Percentiles rank a stretch among this genome's conserved stretches.
Conservation (phyloP, 805 yeast genomes). For the Kazachstania martiniae region DNA sequence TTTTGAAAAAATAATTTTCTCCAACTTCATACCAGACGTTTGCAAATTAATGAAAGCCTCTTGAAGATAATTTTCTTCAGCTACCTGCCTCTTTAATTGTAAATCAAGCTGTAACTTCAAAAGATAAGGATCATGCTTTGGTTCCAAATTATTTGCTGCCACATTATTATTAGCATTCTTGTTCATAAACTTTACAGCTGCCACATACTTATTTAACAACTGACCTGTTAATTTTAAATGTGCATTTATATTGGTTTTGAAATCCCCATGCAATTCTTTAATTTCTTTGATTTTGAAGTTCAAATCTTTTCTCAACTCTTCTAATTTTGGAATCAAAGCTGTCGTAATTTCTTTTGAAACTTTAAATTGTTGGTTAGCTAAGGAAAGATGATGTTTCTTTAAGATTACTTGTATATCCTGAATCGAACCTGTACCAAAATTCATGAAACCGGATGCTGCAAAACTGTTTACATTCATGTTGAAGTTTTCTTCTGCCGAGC, state of each 20-base stretch:
- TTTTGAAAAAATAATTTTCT: conserved; percentile 49
- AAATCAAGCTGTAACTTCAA: conserved; percentile 51
- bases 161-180: conserved; percentile 10
- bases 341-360: conserved; percentile 44
- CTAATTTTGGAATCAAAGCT: conserved; percentile 47
- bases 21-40: conserved; percentile 53
- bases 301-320: conserved; percentile 55
- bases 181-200: conserved; percentile 34
- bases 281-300: conserved; percentile 72
- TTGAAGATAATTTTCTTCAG: conserved; percentile 54
- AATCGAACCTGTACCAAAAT: conserved; percentile 64
- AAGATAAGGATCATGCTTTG: conserved; percentile 50
- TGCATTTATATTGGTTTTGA: conserved; percentile 46
- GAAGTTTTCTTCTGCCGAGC: too few species aligned
- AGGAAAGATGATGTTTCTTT: conserved; percentile 50
- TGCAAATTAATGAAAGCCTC: conserved; percentile 58
- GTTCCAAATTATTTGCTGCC: conserved; percentile 20
- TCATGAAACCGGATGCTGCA: conserved; percentile 44
- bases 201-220: conserved; percentile 36
- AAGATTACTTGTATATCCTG: conserved; percentile 67
- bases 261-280: conserved; percentile 53
- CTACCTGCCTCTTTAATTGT: conserved; percentile 50
- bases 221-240: conserved; percentile 59
- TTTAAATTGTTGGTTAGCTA: conserved; percentile 44
- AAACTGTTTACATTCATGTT: conserved; percentile 5